phyloP scores from a whole-genome alignment of 371 early-diverging fungal species.

The Rhizomucor pusillus region DNA sequence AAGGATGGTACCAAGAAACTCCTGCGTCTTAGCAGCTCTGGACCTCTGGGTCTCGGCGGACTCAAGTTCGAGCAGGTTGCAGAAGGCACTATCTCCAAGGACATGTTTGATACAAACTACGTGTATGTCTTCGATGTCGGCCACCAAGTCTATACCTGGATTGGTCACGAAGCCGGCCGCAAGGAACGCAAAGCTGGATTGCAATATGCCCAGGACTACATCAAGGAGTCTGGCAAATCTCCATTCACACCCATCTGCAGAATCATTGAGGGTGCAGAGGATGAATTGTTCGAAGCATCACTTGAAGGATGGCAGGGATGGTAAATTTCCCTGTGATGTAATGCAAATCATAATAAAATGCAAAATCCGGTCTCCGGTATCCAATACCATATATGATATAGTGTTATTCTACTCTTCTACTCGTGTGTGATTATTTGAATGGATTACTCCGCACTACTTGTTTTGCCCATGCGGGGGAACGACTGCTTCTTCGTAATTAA shows the following conservation, averaged over 20 bases:
- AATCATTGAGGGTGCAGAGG: constrained; percentile 67
- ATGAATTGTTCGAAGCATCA: constrained; percentile 51
- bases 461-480: too few species aligned
- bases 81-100: constrained; percentile 39
- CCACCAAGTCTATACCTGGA: constrained; percentile 62
- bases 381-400: too few species aligned
- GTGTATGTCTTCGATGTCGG: constrained; percentile 65
- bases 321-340: constrained; percentile 14
- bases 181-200: constrained; percentile 60
- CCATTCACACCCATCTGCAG: constrained; percentile 63
- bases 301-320: constrained; percentile 53
- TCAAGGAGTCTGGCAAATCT: constrained; percentile 49
- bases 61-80: constrained; percentile 49
- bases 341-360: too few species aligned
- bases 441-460: too few species aligned
- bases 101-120: constrained; percentile 54
- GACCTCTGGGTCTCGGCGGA: constrained; percentile 22
- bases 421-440: too few species aligned
- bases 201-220: constrained; percentile 62
- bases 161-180: constrained; percentile 55
- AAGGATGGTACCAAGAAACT: constrained; percentile 39
- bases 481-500: too few species aligned
- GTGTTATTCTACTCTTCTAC: too few species aligned
- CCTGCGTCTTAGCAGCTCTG: constrained; percentile 34
- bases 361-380: too few species aligned